phyloP scores from a whole-genome alignment of 495 filamentous ascomycete species.

The Parathielavia appendiculata region DNA sequence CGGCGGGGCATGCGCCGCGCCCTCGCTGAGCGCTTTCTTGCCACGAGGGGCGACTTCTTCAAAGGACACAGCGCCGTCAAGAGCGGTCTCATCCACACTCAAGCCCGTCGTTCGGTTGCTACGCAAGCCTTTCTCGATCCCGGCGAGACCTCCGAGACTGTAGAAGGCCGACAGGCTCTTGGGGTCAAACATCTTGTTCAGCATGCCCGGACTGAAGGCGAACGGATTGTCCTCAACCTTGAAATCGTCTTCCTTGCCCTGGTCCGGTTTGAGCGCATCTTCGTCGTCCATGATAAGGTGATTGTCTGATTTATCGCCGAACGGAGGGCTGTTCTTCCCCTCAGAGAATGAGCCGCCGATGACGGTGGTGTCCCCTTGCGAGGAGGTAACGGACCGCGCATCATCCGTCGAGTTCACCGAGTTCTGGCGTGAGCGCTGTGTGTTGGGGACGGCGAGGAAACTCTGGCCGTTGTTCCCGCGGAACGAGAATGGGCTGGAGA shows the following conservation, averaged over 20 bases:
- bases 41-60: constrained; percentile 48
- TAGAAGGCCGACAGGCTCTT: constrained; percentile 68
- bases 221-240: constrained; percentile 62
- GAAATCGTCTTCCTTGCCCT: constrained; percentile 60
- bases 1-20: constrained; percentile 17
- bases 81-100: constrained; percentile 57
- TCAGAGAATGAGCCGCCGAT: constrained; percentile 34
- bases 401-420: constrained; percentile 52
- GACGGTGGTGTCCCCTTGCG: constrained; percentile 42
- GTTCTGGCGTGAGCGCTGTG: constrained; percentile 48
- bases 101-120: constrained; percentile 61
- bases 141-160: constrained; percentile 60
- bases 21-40: constrained; percentile 33
- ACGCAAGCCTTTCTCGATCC: constrained; percentile 62
- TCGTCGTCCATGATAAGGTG: constrained; percentile 47
- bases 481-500: constrained; percentile 62
- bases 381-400: constrained; percentile 41
- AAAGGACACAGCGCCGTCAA: constrained; percentile 56
- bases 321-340: constrained; percentile 35
- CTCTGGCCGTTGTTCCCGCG: constrained; percentile 41
- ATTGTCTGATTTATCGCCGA: constrained; percentile 34
- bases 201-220: constrained; percentile 62
- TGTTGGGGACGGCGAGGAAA: constrained; percentile 48
- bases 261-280: constrained; percentile 60
- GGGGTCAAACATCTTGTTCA: constrained; percentile 70